Evolutionary conservation across 768 basidiomycete genomes (phyloP), one percentile per base, ranked within the genome.

Genomic region (Pleurotus pulmonarius): DNA sequence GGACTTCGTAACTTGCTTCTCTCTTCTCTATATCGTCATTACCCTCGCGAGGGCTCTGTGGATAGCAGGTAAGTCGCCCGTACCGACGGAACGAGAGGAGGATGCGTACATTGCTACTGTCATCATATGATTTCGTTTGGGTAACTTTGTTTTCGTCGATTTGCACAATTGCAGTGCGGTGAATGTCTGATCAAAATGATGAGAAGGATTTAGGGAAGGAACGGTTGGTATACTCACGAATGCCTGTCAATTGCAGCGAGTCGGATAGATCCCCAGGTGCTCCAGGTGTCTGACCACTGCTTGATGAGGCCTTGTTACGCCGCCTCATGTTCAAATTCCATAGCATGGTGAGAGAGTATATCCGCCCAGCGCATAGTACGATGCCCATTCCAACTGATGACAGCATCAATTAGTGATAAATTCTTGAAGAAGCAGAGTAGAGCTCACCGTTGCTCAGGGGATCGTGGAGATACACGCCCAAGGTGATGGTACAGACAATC

Each of bases 211-310:
- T 6, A 2, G 18, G 16, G 12, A 15, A 29, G 1, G 0, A 49
- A 38, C n/a, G 26, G 22, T 13, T 22, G 13, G n/a, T 22, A 13
- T 34, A 52, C 37, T 39, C 37, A 52, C 51, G 51, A 24, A 52
- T 52, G 51, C 51, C 51, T 39, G 51, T 52, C 9, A 52, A 37
- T 39, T 52, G 51, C 16, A 52, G 51, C n/a, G 51, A 41, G 40
- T 52, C 51, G n/a, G 51, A 39, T 6, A 52, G 38, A 22, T 52
- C 51, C 25, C 51, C 51, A 39, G 51, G 51, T 13, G 51, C 51
- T 38, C 51, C 51, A 3, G 51, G 37, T 16, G 24, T 20, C 18
- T 39, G 51, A 3, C 51, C 51, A 22, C 18, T 52, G 8, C 48
- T 34, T 22, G 51, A 39, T 39, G 9, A 13, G 24, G n/a, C 24